Evolutionary conservation across 164 flowering plant genomes (phyloP).

Genomic region (Kalanchoe fedtschenkoi): DNA sequence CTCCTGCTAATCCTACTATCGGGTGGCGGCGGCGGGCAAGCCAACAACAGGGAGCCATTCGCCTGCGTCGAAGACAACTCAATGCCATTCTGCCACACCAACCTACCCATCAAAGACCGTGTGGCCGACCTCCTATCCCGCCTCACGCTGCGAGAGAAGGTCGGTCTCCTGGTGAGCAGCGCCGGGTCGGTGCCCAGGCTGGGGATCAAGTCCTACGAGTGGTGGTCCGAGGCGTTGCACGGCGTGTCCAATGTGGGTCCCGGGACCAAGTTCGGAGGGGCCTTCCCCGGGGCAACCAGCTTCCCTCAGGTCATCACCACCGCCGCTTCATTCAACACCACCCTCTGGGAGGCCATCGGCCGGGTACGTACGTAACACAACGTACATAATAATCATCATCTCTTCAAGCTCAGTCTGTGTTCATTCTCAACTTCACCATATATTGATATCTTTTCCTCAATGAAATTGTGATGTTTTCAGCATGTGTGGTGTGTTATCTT

Average conservation of each 20-base stretch:
- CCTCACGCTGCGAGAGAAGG: slow-evolving; percentile 68
- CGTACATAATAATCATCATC: background rate
- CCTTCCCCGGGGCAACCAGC: slow-evolving; percentile 68
- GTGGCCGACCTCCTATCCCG: slow-evolving; percentile 60
- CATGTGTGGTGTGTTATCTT: background rate
- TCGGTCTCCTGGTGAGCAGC: slow-evolving; percentile 49
- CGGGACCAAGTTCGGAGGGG: slow-evolving; percentile 56
- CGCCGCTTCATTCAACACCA: slow-evolving; percentile 72
- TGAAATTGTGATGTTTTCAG: background rate
- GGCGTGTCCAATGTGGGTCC: slow-evolving; percentile 87
- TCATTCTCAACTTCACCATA: too few relatives aligned
- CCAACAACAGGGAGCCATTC: slow-evolving; percentile 27
- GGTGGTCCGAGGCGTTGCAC: slow-evolving; percentile 99
- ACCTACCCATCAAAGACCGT: slow-evolving; percentile 25
- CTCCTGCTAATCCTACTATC: slow-evolving; percentile 8
- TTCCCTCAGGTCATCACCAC: slow-evolving; percentile 91
- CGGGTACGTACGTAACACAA: slow-evolving; percentile 29
- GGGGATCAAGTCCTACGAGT: slow-evolving; percentile 75
- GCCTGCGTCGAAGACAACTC: slow-evolving; percentile 53
- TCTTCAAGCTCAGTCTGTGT: background rate
- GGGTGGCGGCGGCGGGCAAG: slow-evolving; percentile 1
- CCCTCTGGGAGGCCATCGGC: slow-evolving; percentile 81
- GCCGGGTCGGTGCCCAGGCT: slow-evolving; percentile 66
- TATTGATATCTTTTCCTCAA: too few relatives aligned
- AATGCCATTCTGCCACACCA: slow-evolving; percentile 41